phyloP scores from a whole-genome alignment of 495 filamentous ascomycete species.

The Penicillium paradoxum region DNA sequence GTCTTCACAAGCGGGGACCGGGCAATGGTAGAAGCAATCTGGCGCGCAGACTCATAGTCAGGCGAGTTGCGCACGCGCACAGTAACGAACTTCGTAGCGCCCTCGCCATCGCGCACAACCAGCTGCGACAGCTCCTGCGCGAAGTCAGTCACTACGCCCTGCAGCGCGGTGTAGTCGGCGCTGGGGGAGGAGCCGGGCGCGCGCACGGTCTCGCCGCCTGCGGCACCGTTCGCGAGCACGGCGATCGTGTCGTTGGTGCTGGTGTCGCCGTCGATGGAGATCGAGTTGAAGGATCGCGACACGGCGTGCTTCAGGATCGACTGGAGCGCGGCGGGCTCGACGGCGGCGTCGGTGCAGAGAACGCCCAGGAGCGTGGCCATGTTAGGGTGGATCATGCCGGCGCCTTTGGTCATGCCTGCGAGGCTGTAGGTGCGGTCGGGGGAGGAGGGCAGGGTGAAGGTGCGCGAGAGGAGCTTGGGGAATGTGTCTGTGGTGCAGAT shows the following conservation, averaged over 20 bases:
- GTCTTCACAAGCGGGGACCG: conserved; percentile 94
- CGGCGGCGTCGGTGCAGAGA: conserved; percentile 86
- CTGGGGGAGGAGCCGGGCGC: conserved; percentile 44
- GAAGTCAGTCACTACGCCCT: conserved; percentile 66
- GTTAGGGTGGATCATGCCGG: conserved; percentile 99
- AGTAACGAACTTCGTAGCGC: conserved; percentile 96
- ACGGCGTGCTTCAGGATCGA: conserved; percentile 68
- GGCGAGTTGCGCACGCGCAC: conserved; percentile 74
- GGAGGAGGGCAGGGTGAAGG: conserved; percentile 81
- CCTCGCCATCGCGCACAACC: conserved; percentile 93
- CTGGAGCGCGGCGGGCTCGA: conserved; percentile 63
- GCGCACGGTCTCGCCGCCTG: conserved; percentile 54
- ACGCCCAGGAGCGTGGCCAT: conserved; percentile 96
- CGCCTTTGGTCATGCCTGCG: conserved; percentile 95
- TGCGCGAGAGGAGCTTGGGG: conserved; percentile 85
- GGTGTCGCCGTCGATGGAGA: conserved; percentile 94
- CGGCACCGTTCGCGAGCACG: conserved; percentile 89
- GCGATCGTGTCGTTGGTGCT: conserved; percentile 96
- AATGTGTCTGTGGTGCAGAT: conserved; percentile 99
- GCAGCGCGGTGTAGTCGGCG: conserved; percentile 62
- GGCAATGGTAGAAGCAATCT: conserved; percentile 85
- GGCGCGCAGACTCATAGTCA: conserved; percentile 57
- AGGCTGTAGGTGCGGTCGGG: conserved; percentile 69
- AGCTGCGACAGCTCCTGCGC: conserved; percentile 81
- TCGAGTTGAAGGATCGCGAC: conserved; percentile 89